Base-by-base conservation (phyloP, 2,329 filamentous ascomycete genomes). In the Dendrostoma leiphaemia region DNA sequence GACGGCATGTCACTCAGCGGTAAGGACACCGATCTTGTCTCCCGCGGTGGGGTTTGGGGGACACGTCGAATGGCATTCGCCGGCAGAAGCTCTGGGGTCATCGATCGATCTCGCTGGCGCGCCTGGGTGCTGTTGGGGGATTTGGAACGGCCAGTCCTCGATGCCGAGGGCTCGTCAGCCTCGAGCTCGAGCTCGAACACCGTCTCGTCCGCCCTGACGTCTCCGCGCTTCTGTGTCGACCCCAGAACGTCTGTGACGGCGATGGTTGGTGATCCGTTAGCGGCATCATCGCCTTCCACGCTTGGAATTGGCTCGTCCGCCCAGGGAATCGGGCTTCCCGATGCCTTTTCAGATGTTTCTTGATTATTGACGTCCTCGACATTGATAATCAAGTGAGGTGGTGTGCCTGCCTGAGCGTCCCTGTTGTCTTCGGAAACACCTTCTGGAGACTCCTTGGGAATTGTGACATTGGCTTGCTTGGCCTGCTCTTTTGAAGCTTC, bases 1-100 rank as follows among this genome's bases (percentile, higher is more conserved):
- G 75, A 69, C n/a, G 78, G 77, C 58, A 73, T 73, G 35, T 76
- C 76, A 45, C 72, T 73, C 40, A 77, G 75, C 6, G 71, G 71
- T 24, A 74, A 66, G 3, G 75, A 75, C 10, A 67, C 63, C 17
- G 72, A 71, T 52, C 72, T 67, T 5, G 61, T 61, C 10, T 54
- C 55, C 5, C 52, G 46, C 5, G 55, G 55, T 52, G 55, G 55
- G 9, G 55, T 57, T 40, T 51, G 55, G 8, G 55, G 55, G 12
- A 48, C 44, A 10, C 24, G 26, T 10, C 52, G 43, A 10, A 6
- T 55, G 26, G 23, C 31, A 13, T 45, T 48, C 8, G 19, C n/a
- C 24, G 55, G 51, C 10, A 46, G 12, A 2, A 55, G 31, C 29
- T 57, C 55, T 12, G 55, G 55, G 17, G 51, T 57, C 46, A 29